Evolutionary conservation across 2,329 filamentous ascomycete genomes (phyloP).

Genomic region (Aureobasidium subglaciale): DNA sequence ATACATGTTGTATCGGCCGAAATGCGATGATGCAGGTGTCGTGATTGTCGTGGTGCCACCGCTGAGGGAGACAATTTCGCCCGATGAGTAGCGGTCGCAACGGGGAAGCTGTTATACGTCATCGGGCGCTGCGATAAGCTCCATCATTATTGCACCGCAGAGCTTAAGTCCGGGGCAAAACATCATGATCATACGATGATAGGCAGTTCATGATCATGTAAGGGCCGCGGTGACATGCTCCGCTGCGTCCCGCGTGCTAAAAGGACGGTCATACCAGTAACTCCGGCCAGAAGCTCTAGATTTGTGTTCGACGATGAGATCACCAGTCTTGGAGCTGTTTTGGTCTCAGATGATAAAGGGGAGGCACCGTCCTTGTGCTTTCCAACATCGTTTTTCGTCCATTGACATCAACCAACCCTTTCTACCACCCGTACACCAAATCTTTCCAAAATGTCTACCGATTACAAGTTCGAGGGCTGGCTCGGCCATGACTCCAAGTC

Average conservation of each 20-base stretch:
- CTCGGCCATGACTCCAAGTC: slow-evolving; percentile 44
- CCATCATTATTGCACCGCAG: too few species aligned
- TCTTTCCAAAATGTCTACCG: slow-evolving; percentile 21
- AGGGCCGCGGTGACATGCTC: not conserved
- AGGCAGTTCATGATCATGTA: not conserved
- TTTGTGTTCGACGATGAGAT: slow-evolving; percentile 10
- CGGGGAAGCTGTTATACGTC: not conserved
- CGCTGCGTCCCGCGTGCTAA: not conserved
- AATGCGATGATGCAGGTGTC: too few species aligned
- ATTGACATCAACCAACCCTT: not conserved
- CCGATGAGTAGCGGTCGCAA: not conserved
- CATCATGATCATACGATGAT: not conserved
- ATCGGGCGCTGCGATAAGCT: not conserved
- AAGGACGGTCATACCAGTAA: not conserved
- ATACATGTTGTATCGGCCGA: too few species aligned
- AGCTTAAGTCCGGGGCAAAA: too few species aligned
- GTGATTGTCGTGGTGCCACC: too few species aligned
- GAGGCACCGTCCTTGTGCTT: not conserved
- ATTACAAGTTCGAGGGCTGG: slow-evolving; percentile 53
- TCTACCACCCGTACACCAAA: not conserved
- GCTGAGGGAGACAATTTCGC: not conserved
- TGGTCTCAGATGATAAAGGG: not conserved
- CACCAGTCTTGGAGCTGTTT: not conserved
- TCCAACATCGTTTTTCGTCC: not conserved
- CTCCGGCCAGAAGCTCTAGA: not conserved